A percentile compares a stretch with the other conserved stretches of the same genome.
These are phyloP conservation scores for Mycothermus thermophilus DNA, from an alignment of 495 filamentous ascomycete genomes.

Conservation along the genomic window DNA sequence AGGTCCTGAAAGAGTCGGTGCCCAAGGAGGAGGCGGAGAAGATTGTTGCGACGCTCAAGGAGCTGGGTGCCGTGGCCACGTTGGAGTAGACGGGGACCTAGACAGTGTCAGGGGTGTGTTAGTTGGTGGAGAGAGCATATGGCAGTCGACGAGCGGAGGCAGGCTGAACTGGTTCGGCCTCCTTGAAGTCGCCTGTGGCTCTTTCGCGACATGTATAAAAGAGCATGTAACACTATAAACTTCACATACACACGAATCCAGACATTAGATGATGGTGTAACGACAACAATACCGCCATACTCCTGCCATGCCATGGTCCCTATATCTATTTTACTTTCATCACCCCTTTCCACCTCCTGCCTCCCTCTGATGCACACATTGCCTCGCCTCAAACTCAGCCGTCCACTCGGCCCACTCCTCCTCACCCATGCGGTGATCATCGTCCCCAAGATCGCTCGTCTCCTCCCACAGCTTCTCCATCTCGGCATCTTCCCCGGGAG, in stretches of 20 bases:
- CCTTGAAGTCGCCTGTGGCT: no score
- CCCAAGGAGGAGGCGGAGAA: slow-evolving; percentile 98
- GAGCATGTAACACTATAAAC: slow-evolving; percentile 20
- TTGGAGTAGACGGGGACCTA: no score
- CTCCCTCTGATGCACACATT: slow-evolving; percentile 11
- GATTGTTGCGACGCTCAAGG: slow-evolving; percentile 89
- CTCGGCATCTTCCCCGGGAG: slow-evolving; percentile 51
- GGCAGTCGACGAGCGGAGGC: no score
- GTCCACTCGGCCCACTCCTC: slow-evolving; percentile 57
- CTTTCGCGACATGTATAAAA: slow-evolving; percentile 22
- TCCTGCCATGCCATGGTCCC: no score
- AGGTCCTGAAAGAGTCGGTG: slow-evolving; percentile 95
- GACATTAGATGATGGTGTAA: background rate
- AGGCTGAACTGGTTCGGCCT: slow-evolving; percentile 7
- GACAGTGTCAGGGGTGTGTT: no score
- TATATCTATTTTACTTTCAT: no score
- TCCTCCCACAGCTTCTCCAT: slow-evolving; percentile 57
- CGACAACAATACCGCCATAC: background rate
- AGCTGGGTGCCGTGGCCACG: slow-evolving; percentile 66
- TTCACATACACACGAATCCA: slow-evolving; percentile 7
- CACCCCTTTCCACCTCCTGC: no score
- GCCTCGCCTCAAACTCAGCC: slow-evolving; percentile 1
- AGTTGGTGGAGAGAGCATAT: no score
- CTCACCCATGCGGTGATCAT: slow-evolving; percentile 56
- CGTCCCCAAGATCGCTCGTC: slow-evolving; percentile 65